Base-by-base conservation (phyloP, 176 grass and related monocot species). In the Echinochloa phyllopogon region DNA sequence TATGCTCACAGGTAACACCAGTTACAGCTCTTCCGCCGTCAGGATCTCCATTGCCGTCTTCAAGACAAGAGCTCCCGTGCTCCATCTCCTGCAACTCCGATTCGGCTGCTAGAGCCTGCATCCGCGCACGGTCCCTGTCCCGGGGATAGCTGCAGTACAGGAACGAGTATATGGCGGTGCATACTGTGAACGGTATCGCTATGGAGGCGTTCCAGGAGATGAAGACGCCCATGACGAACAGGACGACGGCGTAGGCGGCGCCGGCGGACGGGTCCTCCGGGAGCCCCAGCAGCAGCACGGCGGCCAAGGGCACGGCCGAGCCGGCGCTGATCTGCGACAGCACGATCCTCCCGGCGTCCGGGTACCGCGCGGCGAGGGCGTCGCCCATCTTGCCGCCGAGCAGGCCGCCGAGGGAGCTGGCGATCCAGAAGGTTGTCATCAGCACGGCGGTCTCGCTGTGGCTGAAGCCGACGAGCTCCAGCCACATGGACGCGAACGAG, bases 401-500 rank as follows among this genome's bases (percentile, higher is more conserved):
- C 69, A 94, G 83, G 29, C 83, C 86, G 13, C 92, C 89, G 58
- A 94, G 44, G 65, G 92, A 80, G 69, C 69, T 82, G 5, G 92
- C 86, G 4, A 89, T 14, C 38, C 47, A 78, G 83, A 92, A 94
- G 53, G 71, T 45, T 27, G 74, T 77, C 87, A 87, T 89, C 0
- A 94, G 80, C 33, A 89, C 43, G 40, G 86, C 86, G 21, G 92
- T 89, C 7, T 63, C 33, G 4, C 33, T 11, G 84, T 92, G 92
- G 78, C 76, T 89, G 83, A 94, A 94, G 37, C 95, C 95, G 3
- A 92, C 47, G 79, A 98, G 92, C 78, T 98, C 96, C 2, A 98
- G 89, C 96, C 91, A 98, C 96, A 98, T 89, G 12, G 96, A 85
- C 4, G 82, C 71, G 63, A 98, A 98, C 23, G 93, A 92, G 2